These are phyloP conservation scores for Groenewaldozyma tartarivorans DNA, from an alignment of 805 yeast species.

Conservation along the genomic window DNA sequence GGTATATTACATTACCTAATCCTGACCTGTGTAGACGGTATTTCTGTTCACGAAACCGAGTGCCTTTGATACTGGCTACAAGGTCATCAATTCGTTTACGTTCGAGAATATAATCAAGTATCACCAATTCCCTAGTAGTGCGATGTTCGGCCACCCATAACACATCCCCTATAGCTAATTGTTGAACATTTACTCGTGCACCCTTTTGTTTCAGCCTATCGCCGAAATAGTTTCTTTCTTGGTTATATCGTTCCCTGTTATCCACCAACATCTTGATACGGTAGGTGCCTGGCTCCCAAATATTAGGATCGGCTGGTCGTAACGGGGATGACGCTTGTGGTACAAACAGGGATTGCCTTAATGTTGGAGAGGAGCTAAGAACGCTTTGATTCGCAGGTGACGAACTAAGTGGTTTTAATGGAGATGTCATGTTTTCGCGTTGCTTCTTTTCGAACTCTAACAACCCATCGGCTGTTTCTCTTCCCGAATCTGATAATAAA, in stretches of 20 bases:
- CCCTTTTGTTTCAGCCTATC: constrained; percentile 42
- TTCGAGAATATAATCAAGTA: constrained; percentile 78
- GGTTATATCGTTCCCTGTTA: constrained; percentile 60
- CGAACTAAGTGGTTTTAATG: too few relatives aligned
- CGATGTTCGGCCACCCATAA: constrained; percentile 77
- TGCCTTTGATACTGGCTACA: constrained; percentile 73
- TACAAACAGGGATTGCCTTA: neutral
- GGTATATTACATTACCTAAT: constrained; percentile 55
- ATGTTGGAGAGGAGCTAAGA: too few relatives aligned
- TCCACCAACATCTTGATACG: constrained; percentile 61
- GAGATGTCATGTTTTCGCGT: too few relatives aligned
- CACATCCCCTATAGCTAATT: constrained; percentile 78
- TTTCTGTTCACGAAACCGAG: constrained; percentile 83
- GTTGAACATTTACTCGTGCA: constrained; percentile 40
- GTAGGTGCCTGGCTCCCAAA: constrained; percentile 60
- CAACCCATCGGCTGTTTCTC: constrained; percentile 48
- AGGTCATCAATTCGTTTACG: constrained; percentile 85
- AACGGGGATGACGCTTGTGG: neutral
- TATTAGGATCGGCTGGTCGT: too few relatives aligned
- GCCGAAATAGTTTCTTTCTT: constrained; percentile 58
- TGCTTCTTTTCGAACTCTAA: too few relatives aligned
- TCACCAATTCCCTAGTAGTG: constrained; percentile 48
- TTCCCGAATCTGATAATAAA: constrained; percentile 61
- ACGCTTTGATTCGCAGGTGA: too few relatives aligned
- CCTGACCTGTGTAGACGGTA: constrained; percentile 62